Base-by-base conservation (phyloP, 148 eudicot genomes). In the Limonium bicolor region DNA sequence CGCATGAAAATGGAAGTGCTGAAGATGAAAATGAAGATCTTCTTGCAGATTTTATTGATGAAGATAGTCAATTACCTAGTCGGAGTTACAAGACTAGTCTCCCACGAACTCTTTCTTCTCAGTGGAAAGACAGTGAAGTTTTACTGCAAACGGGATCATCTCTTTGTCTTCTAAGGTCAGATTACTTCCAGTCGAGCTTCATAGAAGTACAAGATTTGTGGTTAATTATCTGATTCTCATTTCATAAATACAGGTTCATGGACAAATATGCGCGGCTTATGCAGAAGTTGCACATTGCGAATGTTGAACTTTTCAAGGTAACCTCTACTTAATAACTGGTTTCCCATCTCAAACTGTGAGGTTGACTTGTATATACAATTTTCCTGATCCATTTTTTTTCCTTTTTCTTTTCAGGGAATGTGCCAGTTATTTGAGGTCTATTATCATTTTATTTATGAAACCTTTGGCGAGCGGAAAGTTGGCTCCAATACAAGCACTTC, bases 21-120 rank as follows among this genome's bases (percentile, higher is more conserved):
- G 97, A 90, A 60, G 99, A 90, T 53, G 99, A 90, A 73, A 78
- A 85, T 59, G 99, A 90, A 70, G 99, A 84, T 62, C 97, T 90
- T 56, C 87, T 58, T 58, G 97, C 97, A 6, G 97, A 90, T 69
- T 90, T 90, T 59, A 90, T 90, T 62, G 97, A 90, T 50, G 97
- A 90, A 62, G 99, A 84, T 52, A 90, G 99, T 64, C 99, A 90
- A 67, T 76, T 80, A 27, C 99, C 99, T 4, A 84, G 95, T 62
- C 75, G 95, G 51, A 75, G 65, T 43, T 74, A 76, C 45, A 80
- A 56, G 52, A 60, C 77, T 24, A 57, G 53, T 36, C 61, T 60
- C 48, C 33, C 56, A 34, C 68, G 69, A 47, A 67, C 39, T 42
- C 56, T 56, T 43, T 73, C 85, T 20, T 51, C 67, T 15, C 76